Percentiles rank a stretch among this genome's conserved stretches.
phyloP scores from a whole-genome alignment of 2,329 filamentous ascomycete genomes.

The Xylariales sp. region DNA sequence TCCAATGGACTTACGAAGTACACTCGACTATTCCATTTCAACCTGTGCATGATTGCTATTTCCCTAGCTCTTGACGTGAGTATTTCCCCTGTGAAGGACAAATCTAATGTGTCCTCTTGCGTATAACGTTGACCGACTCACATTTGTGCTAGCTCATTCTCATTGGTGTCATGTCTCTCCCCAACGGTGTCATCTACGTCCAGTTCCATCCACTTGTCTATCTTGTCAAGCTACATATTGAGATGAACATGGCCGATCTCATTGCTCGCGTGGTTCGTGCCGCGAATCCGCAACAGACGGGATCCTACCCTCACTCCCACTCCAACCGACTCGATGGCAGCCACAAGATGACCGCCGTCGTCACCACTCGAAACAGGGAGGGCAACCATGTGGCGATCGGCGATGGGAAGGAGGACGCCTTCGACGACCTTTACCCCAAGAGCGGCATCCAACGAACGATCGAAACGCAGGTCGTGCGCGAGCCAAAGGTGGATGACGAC shows the following conservation, averaged over 20 bases:
- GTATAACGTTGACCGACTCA: no score
- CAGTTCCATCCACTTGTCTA: slow-evolving; percentile 50
- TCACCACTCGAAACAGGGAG: not conserved
- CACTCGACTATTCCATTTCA: slow-evolving; percentile 40
- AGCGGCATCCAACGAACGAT: slow-evolving; percentile 4
- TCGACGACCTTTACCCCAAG: not conserved
- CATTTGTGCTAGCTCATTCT: slow-evolving; percentile 13
- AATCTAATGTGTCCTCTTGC: no score
- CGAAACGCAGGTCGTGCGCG: slow-evolving; percentile 4
- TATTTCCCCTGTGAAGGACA: not conserved
- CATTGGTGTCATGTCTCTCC: slow-evolving; percentile 37
- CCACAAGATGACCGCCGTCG: slow-evolving; percentile 4
- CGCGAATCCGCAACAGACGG: slow-evolving; percentile 7
- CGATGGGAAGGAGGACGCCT: not conserved
- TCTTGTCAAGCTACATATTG: slow-evolving; percentile 50
- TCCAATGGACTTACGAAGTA: slow-evolving; percentile 45
- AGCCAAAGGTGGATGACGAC: slow-evolving; percentile 4
- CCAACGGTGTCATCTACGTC: slow-evolving; percentile 29
- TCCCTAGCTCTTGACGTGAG: slow-evolving; percentile 38
- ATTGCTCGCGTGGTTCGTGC: slow-evolving; percentile 33
- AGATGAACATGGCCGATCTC: slow-evolving; percentile 49
- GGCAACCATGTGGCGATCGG: not conserved
- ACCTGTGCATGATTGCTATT: slow-evolving; percentile 39
- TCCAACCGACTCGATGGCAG: slow-evolving; percentile 1
- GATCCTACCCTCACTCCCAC: slow-evolving; percentile 7